These are phyloP conservation scores for Graphiopsis chlorocephala DNA, from an alignment of 2,329 filamentous ascomycete species.

Conservation along the genomic window DNA sequence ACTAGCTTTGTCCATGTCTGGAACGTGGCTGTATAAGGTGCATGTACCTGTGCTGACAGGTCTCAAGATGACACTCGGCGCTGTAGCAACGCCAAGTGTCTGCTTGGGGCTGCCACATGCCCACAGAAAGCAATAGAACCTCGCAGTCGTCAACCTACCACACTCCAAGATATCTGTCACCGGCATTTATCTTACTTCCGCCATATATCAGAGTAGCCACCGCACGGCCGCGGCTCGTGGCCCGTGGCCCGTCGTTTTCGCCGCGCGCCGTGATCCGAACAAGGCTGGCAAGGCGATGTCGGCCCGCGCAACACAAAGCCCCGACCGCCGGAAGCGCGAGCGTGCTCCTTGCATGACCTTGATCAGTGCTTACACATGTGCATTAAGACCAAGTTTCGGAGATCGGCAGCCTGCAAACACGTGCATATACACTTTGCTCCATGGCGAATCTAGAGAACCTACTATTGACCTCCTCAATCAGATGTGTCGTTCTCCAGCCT, in stretches of 20 bases:
- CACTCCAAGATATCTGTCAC: no score
- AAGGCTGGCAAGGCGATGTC: background rate
- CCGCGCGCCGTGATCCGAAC: background rate
- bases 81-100: no score
- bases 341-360: no score
- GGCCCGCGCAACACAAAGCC: background rate
- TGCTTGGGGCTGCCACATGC: no score
- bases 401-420: background rate
- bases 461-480: background rate
- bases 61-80: no score
- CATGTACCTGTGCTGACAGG: no score
- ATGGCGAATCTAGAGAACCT: background rate
- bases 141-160: no score
- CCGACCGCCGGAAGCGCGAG: no score
- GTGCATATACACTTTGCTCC: background rate
- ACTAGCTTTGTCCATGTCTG: conserved; percentile 13
- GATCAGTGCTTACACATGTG: no score
- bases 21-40: background rate
- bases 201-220: background rate
- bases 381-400: background rate
- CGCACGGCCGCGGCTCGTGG: background rate
- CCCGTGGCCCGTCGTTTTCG: background rate
- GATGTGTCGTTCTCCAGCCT: no score
- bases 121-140: no score
- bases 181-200: no score